Conservation (phyloP, 495 filamentous ascomycete genomes). For the Pseudomonodictys pantanalensis region DNA sequence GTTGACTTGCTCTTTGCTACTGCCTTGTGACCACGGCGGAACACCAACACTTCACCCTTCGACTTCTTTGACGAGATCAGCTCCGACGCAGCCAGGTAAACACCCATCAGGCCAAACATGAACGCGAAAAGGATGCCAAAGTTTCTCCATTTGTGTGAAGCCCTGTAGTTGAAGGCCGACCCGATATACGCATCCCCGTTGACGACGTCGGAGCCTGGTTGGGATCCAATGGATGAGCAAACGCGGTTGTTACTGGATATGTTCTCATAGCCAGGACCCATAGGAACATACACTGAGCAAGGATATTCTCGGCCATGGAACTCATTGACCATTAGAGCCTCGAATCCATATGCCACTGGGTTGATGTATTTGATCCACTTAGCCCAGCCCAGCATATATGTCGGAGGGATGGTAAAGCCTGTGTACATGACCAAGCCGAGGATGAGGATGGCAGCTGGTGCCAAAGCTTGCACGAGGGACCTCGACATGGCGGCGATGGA, state of each 20-base stretch:
- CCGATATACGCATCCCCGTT: conserved; percentile 70
- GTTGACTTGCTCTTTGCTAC: conserved; percentile 55
- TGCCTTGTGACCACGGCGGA: conserved; percentile 70
- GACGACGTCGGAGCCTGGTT: conserved; percentile 54
- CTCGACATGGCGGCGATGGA: conserved; percentile 76
- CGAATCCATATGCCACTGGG: conserved; percentile 82
- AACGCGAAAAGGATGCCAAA: conserved; percentile 77
- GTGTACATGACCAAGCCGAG: conserved; percentile 83
- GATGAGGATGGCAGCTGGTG: conserved; percentile 78
- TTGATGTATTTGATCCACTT: conserved; percentile 86
- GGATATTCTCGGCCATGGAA: conserved; percentile 64
- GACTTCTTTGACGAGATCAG: conserved; percentile 72
- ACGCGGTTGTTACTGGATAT: conserved; percentile 46
- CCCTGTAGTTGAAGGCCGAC: conserved; percentile 58
- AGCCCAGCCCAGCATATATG: conserved; percentile 78
- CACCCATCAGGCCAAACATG: conserved; percentile 60
- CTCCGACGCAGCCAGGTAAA: conserved; percentile 72
- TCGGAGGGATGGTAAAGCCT: conserved; percentile 77
- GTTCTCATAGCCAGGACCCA: conserved; percentile 50
- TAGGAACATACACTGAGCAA: conserved; percentile 64
- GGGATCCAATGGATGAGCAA: conserved; percentile 63
- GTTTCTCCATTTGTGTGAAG: conserved; percentile 71
- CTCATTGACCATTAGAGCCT: conserved; percentile 87
- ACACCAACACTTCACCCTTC: conserved; percentile 86
- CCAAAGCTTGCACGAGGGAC: conserved; percentile 78